Percentiles rank a stretch among this genome's conserved stretches.
Conservation (phyloP, 2,329 filamentous ascomycete species). For the Sporothrix humicola region DNA sequence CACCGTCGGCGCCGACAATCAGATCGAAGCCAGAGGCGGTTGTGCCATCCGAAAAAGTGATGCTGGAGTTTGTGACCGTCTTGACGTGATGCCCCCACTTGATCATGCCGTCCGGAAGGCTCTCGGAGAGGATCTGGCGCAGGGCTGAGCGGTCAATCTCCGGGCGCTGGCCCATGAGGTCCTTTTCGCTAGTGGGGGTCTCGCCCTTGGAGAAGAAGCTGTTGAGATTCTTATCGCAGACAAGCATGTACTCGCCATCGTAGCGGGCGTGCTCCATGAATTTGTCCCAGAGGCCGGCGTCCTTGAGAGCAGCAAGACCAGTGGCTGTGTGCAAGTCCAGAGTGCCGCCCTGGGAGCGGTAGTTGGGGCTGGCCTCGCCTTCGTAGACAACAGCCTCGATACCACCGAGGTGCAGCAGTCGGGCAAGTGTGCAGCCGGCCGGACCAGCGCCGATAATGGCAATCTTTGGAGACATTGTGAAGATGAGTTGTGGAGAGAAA, state of each 20-base stretch:
- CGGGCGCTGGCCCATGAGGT: constrained; percentile 47
- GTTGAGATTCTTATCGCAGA: constrained; percentile 52
- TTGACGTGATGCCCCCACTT: constrained; percentile 54
- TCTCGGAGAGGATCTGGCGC: constrained; percentile 52
- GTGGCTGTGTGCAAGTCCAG: constrained; percentile 60
- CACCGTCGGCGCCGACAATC: constrained; percentile 47
- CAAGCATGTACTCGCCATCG: constrained; percentile 57
- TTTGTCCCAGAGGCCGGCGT: constrained; percentile 56
- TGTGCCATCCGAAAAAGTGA: constrained; percentile 49
- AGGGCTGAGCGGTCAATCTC: constrained; percentile 60
- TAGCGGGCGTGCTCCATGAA: constrained; percentile 58
- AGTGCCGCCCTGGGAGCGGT: constrained; percentile 57
- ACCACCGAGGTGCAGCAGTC: constrained; percentile 55
- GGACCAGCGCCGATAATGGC: constrained; percentile 58
- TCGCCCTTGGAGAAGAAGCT: constrained; percentile 44
- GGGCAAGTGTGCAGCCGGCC: constrained; percentile 57
- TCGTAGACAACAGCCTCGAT: constrained; percentile 59
- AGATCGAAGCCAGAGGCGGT: constrained; percentile 48
- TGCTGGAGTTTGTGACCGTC: constrained; percentile 44
- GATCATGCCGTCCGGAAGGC: constrained; percentile 53
- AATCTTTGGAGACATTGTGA: constrained; percentile 44
- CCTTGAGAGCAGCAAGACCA: constrained; percentile 57
- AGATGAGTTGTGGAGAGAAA: neutral
- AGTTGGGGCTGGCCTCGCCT: constrained; percentile 51
- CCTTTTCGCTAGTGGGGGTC: constrained; percentile 39